Conservation (phyloP, 768 basidiomycete genomes). For the Termitomyces sp. region DNA sequence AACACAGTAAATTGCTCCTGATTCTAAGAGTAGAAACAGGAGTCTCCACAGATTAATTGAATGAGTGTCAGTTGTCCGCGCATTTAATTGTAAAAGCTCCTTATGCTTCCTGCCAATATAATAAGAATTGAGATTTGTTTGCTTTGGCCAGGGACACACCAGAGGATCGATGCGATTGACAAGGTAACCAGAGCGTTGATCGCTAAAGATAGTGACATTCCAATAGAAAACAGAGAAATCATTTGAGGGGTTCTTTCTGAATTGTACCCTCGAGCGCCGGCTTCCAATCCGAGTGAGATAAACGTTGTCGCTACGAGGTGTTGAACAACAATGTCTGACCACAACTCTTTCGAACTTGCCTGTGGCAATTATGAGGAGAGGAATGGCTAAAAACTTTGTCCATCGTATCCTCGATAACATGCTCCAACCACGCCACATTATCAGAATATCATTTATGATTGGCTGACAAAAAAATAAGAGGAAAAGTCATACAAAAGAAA, state of each 20-base stretch:
- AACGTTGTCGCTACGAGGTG: neutral
- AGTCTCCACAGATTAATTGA: slow-evolving; percentile 2
- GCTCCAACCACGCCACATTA: slow-evolving; percentile 3
- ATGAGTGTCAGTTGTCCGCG: neutral
- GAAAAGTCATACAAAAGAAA: neutral
- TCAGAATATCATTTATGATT: neutral
- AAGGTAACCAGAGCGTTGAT: neutral
- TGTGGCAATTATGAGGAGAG: neutral
- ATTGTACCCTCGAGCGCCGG: neutral
- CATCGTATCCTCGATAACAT: neutral
- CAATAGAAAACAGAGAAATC: neutral
- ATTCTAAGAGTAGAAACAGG: neutral
- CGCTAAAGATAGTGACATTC: neutral
- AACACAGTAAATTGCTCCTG: slow-evolving; percentile 1
- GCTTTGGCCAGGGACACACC: neutral
- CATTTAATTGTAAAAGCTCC: neutral
- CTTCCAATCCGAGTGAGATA: neutral
- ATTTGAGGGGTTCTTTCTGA: neutral
- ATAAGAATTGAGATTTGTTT: no score
- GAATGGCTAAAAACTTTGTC: neutral
- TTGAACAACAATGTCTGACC: neutral
- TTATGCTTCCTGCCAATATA: neutral
- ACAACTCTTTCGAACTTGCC: neutral
- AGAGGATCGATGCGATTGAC: slow-evolving; percentile 1
- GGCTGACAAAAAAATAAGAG: neutral